A percentile compares a stretch with the other conserved stretches of the same genome.
phyloP scores from a whole-genome alignment of 2,329 filamentous ascomycete genomes.

The Elsinoe fawcettii region DNA sequence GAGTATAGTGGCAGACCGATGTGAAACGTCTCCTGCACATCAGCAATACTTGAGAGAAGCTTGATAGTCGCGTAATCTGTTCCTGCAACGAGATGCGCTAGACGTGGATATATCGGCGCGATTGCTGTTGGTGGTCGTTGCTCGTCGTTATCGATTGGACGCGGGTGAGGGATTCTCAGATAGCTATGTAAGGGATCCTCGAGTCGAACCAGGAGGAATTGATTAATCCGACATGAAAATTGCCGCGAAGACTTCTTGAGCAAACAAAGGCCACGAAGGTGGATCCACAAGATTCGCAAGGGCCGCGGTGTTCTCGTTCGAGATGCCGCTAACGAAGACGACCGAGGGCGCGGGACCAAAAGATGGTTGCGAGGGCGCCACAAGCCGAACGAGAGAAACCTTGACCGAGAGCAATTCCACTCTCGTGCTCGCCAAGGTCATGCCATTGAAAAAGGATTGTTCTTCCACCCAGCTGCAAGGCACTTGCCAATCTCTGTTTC shows the following conservation, averaged over 20 bases:
- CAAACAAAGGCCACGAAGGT: background rate
- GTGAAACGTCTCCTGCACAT: background rate
- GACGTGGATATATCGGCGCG: background rate
- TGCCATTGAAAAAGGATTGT: background rate
- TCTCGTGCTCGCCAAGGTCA: conserved; percentile 1
- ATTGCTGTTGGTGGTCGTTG: background rate
- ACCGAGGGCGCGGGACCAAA: conserved; percentile 1
- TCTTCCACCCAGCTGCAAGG: background rate
- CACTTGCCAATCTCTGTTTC: conserved; percentile 2
- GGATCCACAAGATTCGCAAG: conserved; percentile 8
- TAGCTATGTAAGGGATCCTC: background rate
- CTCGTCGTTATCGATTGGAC: background rate
- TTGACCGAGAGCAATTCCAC: background rate
- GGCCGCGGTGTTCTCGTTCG: background rate
- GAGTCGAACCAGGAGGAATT: background rate
- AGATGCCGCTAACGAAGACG: conserved; percentile 3
- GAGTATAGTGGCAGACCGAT: background rate
- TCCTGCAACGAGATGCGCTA: background rate
- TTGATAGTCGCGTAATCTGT: background rate
- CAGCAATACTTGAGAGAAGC: background rate
- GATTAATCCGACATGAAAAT: background rate
- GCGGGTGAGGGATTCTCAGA: background rate
- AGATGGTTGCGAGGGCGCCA: conserved; percentile 3
- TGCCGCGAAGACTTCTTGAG: background rate
- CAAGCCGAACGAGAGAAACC: conserved; percentile 8